Percentiles rank a stretch among this genome's conserved stretches.
Evolutionary conservation across 2,329 filamentous ascomycete genomes (phyloP).

Genomic region (Fusarium sp.): DNA sequence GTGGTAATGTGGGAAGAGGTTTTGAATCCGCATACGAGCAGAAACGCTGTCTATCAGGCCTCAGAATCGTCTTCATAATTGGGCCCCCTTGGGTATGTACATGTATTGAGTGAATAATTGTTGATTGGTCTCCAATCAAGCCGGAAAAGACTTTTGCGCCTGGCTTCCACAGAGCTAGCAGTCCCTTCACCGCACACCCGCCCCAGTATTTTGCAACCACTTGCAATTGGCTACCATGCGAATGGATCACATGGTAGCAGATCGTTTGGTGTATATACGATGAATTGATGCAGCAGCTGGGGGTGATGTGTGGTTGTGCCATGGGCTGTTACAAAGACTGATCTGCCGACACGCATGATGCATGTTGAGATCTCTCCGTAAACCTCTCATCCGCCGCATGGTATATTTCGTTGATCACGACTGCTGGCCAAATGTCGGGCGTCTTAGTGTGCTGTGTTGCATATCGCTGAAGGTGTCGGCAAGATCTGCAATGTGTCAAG

Average conservation of each 20-base stretch:
- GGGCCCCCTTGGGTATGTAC: neutral
- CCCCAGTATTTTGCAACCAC: conserved; percentile 32
- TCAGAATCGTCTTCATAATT: conserved; percentile 11
- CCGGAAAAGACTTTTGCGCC: conserved; percentile 9
- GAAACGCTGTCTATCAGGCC: conserved; percentile 21
- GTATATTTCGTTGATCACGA: neutral
- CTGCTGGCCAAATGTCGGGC: neutral
- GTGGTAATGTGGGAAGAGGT: conserved; percentile 33
- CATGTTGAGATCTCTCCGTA: conserved; percentile 13
- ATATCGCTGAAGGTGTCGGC: neutral
- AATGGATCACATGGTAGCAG: conserved; percentile 42
- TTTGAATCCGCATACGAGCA: conserved; percentile 36
- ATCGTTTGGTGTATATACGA: conserved; percentile 21
- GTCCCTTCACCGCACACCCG: conserved; percentile 18
- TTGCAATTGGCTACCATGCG: conserved; percentile 41
- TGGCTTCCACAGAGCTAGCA: neutral
- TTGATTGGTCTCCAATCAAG: neutral
- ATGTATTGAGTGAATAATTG: neutral
- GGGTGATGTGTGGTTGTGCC: conserved; percentile 6
- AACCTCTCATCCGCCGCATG: neutral
- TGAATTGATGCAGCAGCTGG: conserved; percentile 8
- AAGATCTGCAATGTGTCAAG: conserved; percentile 9
- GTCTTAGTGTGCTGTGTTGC: neutral
- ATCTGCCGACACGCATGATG: neutral
- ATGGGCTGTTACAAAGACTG: conserved; percentile 7